phyloP scores from a whole-genome alignment of 2,329 filamentous ascomycete genomes.

The Chrysoporthe deuterocubensis region DNA sequence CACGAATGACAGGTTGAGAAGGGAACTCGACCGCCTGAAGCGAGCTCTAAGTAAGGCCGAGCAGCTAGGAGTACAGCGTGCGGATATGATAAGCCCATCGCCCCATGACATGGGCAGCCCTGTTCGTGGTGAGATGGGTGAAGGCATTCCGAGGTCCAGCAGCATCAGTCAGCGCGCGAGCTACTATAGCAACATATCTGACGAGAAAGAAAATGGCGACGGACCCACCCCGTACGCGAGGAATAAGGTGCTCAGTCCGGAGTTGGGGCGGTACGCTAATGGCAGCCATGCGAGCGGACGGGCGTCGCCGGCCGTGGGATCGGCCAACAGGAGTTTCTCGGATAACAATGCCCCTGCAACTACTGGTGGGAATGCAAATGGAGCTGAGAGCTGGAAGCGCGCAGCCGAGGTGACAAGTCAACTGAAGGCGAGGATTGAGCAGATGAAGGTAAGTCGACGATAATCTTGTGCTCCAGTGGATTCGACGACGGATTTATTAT shows the following conservation, averaged over 20 bases:
- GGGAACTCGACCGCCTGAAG: conserved; percentile 93
- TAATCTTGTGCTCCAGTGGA: neutral
- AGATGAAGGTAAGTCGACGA: conserved; percentile 77
- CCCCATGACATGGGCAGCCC: conserved; percentile 50
- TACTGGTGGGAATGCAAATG: conserved; percentile 38
- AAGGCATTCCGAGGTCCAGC: conserved; percentile 17
- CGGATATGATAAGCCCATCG: conserved; percentile 24
- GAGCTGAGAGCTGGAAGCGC: conserved; percentile 92
- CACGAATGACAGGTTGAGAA: conserved; percentile 78
- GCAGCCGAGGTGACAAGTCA: conserved; percentile 98
- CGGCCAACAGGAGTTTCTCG: conserved; percentile 34
- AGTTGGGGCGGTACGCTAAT: conserved; percentile 49
- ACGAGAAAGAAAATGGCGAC: conserved; percentile 73
- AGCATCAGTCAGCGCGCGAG: conserved; percentile 58
- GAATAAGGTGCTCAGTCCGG: conserved; percentile 58
- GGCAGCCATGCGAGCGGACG: conserved; percentile 54
- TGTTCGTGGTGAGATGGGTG: conserved; percentile 61
- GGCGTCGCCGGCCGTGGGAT: conserved; percentile 63
- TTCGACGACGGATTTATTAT: too few species aligned
- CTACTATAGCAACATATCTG: conserved; percentile 65
- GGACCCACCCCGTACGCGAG: conserved; percentile 44
- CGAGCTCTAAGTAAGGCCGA: conserved; percentile 73
- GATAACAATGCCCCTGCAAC: conserved; percentile 16
- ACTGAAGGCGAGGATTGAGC: conserved; percentile 94
- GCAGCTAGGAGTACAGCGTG: conserved; percentile 42